These are phyloP conservation scores for Spergularia marina DNA, from an alignment of 148 eudicot genomes.

Conservation along the genomic window DNA sequence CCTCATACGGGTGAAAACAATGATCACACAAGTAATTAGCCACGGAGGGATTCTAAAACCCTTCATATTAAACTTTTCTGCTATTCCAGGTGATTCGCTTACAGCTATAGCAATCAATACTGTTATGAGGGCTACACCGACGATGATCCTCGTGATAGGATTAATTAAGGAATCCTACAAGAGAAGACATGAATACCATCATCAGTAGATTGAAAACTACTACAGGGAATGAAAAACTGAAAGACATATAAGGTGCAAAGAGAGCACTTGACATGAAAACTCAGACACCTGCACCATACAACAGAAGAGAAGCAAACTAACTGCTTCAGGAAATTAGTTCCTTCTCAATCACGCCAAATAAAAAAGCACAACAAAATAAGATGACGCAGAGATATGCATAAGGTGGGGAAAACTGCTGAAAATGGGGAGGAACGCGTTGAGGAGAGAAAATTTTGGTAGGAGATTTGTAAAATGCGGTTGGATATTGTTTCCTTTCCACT, in stretches of 20 bases:
- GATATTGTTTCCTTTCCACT: no score
- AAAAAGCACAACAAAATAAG: no score
- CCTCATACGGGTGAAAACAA: slow-evolving; percentile 85
- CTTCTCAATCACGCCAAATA: no score
- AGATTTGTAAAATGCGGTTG: no score
- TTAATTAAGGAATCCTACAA: slow-evolving; percentile 76
- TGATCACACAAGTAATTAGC: slow-evolving; percentile 77
- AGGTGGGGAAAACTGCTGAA: no score
- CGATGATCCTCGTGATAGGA: slow-evolving; percentile 71
- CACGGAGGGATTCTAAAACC: slow-evolving; percentile 77
- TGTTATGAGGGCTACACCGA: slow-evolving; percentile 58
- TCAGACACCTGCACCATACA: no score
- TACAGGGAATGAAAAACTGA: background rate
- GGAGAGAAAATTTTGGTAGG: no score
- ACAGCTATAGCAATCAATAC: slow-evolving; percentile 52
- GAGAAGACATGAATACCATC: background rate
- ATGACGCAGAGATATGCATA: no score
- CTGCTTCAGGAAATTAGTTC: no score
- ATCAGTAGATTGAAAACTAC: background rate
- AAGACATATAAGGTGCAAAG: background rate
- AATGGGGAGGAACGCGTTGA: no score
- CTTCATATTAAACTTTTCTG: slow-evolving; percentile 52
- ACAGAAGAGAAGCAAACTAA: no score
- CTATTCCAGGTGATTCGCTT: slow-evolving; percentile 67
- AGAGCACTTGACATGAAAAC: background rate